Conservation (phyloP, 768 basidiomycete genomes). For the Lentinula edodes region DNA sequence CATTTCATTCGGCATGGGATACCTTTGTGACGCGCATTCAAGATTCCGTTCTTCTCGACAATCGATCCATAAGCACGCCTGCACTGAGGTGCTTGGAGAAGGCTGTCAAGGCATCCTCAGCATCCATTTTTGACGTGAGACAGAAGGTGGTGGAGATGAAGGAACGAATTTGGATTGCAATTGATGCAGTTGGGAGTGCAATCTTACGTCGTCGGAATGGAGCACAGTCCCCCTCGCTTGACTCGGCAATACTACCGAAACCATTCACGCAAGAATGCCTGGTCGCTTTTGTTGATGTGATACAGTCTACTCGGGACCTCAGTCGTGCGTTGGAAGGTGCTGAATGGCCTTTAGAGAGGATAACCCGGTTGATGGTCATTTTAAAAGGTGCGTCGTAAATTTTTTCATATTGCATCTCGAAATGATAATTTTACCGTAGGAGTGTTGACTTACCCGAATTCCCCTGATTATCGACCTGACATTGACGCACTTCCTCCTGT, state of each 20-base stretch:
- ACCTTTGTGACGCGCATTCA: constrained; percentile 70
- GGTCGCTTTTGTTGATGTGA: constrained; percentile 71
- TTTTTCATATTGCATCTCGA: background rate
- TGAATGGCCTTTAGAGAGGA: constrained; percentile 63
- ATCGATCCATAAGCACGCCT: constrained; percentile 70
- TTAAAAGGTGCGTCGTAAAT: constrained; percentile 51
- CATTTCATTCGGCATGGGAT: constrained; percentile 70
- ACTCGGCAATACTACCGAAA: constrained; percentile 19
- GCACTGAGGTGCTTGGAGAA: constrained; percentile 81
- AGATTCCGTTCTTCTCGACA: constrained; percentile 63
- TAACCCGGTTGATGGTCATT: constrained; percentile 68
- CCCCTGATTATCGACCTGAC: constrained; percentile 86
- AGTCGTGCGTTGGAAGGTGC: constrained; percentile 39
- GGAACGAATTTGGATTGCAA: constrained; percentile 65
- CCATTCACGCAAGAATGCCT: constrained; percentile 85
- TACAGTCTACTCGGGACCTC: constrained; percentile 52
- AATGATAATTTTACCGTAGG: constrained; percentile 31
- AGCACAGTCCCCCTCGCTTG: constrained; percentile 12
- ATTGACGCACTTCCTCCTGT: constrained; percentile 76
- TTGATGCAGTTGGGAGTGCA: constrained; percentile 59
- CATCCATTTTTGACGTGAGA: constrained; percentile 24
- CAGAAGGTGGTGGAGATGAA: constrained; percentile 39
- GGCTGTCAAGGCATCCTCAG: constrained; percentile 56
- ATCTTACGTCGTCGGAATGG: constrained; percentile 30
- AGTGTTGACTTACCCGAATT: constrained; percentile 72